Base-by-base conservation (phyloP, 2,329 filamentous ascomycete species). In the Ophiostoma piceae region DNA sequence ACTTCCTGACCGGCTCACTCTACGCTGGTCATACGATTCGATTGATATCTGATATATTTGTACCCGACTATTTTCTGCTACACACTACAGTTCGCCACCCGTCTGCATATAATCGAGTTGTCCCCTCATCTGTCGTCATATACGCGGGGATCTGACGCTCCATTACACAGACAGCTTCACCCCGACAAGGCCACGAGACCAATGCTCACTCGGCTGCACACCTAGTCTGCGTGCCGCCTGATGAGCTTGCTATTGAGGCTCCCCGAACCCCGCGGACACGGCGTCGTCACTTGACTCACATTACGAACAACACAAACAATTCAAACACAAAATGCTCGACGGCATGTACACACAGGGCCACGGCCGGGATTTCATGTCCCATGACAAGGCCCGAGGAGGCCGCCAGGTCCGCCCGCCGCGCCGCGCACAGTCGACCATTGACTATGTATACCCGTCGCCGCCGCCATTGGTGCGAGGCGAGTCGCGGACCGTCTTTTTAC, bases 401-500 rank as follows among this genome's bases (percentile, higher is more conserved):
- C 76, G 75, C 19, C 71, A 77, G 71, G 78, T 79, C 74, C 79
- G 79, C 66, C 73, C 78, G 7, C 82, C 83, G 1, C 78, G 81
- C 60, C 79, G 83, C 57, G 81, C 83, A 19, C 82, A 82, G 76
- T 83, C 82, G 41, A 79, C 82, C 75, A 80, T 80, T 62, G 82
- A 84, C 57, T 82, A 81, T 68, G 78, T 79, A 67, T 77, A 77
- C 65, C 77, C 74, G 62, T 74, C 68, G 68, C 74, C 74, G 2
- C 72, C 72, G 37, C 70, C 74, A 43, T 67, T 74, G 57, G 62
- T 62, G 39, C 47, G 71, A 35, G 39, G 67, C 26, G 72, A 72
- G 47, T 64, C 70, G 19, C 69, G 71, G 66, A 69, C 71, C 9
- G 60, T 72, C 54, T 60, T 68, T 9, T 29, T 72, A n/a, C 70